Conservation (phyloP, 305 asterid species). For the Plantago rigida region DNA sequence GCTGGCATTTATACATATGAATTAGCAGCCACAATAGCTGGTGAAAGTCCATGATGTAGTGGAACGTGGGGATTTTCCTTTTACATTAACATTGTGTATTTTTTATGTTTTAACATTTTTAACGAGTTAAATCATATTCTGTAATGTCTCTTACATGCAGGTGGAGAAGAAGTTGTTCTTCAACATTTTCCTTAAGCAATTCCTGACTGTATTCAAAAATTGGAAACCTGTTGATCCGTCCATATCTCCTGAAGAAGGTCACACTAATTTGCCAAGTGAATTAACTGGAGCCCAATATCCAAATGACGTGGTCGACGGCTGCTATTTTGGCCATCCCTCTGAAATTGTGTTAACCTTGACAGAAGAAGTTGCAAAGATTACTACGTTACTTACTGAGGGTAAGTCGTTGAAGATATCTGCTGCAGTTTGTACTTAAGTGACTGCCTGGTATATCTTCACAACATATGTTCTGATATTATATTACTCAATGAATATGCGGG, state of each 20-base stretch:
- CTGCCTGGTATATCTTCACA: constrained; percentile 15
- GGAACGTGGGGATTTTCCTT: constrained; percentile 12
- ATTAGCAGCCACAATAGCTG: constrained; percentile 20
- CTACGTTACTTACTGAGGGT: constrained; percentile 59
- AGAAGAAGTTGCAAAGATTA: constrained; percentile 54
- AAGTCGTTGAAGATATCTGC: constrained; percentile 36
- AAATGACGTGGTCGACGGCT: constrained; percentile 65
- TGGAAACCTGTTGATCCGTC: constrained; percentile 71
- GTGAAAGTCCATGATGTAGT: constrained; percentile 22
- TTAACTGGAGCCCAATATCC: constrained; percentile 31
- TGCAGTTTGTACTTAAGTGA: constrained; percentile 23
- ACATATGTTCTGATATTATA: neutral
- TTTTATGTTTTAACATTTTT: constrained; percentile 14
- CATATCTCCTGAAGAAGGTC: constrained; percentile 43
- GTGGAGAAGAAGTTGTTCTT: constrained; percentile 63
- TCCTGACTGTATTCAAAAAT: constrained; percentile 47
- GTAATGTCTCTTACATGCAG: constrained; percentile 37
- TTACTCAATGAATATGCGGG: neutral
- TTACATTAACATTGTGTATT: constrained; percentile 15
- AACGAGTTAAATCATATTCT: constrained; percentile 17
- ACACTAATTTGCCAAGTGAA: constrained; percentile 23
- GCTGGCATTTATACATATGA: constrained; percentile 1
- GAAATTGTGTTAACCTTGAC: constrained; percentile 53
- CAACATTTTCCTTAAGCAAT: constrained; percentile 75
- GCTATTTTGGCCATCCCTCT: constrained; percentile 83